A percentile compares a stretch with the other conserved stretches of the same genome.
Conservation (phyloP, 2,329 filamentous ascomycete genomes). For the Fusarium sp. region DNA sequence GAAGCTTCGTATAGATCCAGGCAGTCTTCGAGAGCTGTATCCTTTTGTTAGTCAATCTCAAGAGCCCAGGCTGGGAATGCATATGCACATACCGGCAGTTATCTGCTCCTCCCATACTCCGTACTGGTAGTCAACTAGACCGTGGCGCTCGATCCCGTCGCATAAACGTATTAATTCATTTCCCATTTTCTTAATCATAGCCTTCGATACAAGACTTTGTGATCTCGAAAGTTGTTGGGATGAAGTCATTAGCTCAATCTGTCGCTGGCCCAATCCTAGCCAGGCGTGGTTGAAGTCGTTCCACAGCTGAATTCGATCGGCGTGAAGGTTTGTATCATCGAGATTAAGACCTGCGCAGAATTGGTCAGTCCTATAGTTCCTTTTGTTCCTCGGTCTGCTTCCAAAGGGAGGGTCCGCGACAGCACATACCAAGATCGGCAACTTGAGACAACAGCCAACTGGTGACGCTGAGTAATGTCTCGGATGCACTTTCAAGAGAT, state of each 20-base stretch:
- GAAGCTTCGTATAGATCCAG: constrained; percentile 62
- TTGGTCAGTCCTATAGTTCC: constrained; percentile 36
- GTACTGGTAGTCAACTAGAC: constrained; percentile 97
- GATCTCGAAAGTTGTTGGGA: constrained; percentile 70
- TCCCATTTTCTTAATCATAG: constrained; percentile 83
- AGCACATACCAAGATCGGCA: constrained; percentile 66
- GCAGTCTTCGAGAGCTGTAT: constrained; percentile 57
- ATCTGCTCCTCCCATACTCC: constrained; percentile 97
- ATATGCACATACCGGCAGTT: constrained; percentile 76
- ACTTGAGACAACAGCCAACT: constrained; percentile 71
- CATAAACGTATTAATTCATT: constrained; percentile 86
- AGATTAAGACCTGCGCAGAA: constrained; percentile 79
- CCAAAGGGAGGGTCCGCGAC: neutral
- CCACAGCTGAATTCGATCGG: constrained; percentile 88
- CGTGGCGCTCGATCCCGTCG: constrained; percentile 88
- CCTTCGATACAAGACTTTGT: constrained; percentile 76
- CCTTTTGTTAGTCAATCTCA: constrained; percentile 27
- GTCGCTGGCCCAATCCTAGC: constrained; percentile 85
- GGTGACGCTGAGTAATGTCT: constrained; percentile 67
- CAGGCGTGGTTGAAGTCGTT: constrained; percentile 95
- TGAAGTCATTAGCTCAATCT: constrained; percentile 80
- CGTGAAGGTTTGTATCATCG: constrained; percentile 83
- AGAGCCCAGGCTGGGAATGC: constrained; percentile 4
- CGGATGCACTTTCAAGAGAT: constrained; percentile 64
- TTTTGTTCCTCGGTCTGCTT: neutral